These are phyloP conservation scores for Blumeria hordei DNA, from an alignment of 2,329 filamentous ascomycete genomes.

Conservation along the genomic window DNA sequence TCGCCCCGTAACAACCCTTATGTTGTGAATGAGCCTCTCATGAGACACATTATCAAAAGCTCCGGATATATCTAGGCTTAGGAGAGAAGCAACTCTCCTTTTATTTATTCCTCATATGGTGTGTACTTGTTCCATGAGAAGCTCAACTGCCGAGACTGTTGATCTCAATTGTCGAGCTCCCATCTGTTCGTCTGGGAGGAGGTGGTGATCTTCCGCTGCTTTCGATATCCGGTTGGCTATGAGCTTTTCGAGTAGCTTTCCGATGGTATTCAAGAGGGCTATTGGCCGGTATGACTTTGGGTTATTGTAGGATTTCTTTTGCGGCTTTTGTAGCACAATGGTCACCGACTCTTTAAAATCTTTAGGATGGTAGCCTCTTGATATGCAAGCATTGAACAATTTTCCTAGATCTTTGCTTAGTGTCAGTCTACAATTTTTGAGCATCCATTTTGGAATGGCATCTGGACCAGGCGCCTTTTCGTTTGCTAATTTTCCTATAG, in stretches of 20 bases:
- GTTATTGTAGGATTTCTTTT: background rate
- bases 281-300: background rate
- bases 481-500: background rate
- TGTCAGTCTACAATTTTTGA: background rate
- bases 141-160: background rate
- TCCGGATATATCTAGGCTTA: slow-evolving; percentile 1
- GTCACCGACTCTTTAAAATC: background rate
- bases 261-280: background rate
- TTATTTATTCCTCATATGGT: background rate
- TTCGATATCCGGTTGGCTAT: background rate
- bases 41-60: background rate
- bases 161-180: background rate
- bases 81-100: background rate
- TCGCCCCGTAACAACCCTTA: no score
- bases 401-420: background rate
- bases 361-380: background rate
- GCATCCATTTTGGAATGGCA: background rate
- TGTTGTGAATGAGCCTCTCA: background rate
- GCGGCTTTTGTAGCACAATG: background rate
- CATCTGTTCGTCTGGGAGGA: background rate
- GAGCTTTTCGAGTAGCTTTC: background rate
- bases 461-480: background rate
- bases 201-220: background rate
- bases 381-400: background rate
- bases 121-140: background rate